Base-by-base conservation (phyloP, 495 filamentous ascomycete species). In the Acidiella bohemica region DNA sequence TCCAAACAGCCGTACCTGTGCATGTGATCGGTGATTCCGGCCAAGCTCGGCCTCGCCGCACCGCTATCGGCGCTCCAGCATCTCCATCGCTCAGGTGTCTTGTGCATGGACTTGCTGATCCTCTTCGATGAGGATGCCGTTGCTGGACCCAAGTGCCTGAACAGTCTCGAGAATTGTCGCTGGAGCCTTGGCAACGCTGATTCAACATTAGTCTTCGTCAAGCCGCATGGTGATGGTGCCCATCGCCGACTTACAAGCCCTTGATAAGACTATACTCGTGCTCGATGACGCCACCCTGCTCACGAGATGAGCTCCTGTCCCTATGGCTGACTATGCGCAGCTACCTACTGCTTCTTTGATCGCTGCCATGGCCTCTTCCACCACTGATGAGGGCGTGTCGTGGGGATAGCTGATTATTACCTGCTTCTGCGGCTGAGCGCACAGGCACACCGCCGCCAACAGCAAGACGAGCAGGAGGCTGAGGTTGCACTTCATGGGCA, bases 341-440 rank as follows among this genome's bases (percentile, higher is more conserved):
- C n/a, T n/a, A 32, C 80, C 61, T 49, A 83, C 83, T 27, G 78
- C 75, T 38, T 74, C 64, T 19, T 60, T 59, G 49, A 94, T 73
- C 0, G 74, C 75, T 23, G 77, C 61, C 64, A 76, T 92, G 26
- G 80, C 83, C 35, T 80, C 54, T 11, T 71, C 60, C 17, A 93
- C 50, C 14, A 90, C 64, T 18, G 65, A 68, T 38, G 79, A 65
- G 12, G 86, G 80, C 5, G 83, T 88, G 35, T 75, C 67, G 27
- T 72, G 62, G 18, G 78, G 76, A 56, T 83, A 94, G 52, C 71
- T 81, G 53, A 94, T 67, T 44, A 93, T 71, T 36, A 88, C 73
- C 34, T 78, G 72, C 53, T 86, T 83, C 44, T 78, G 69, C 24
- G 29, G 36, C 16, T 23, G 7, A 14, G 39, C 28, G 2, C 37